These are phyloP conservation scores for Canavalia gladiata DNA, from an alignment of 306 rosid species.

Conservation along the genomic window DNA sequence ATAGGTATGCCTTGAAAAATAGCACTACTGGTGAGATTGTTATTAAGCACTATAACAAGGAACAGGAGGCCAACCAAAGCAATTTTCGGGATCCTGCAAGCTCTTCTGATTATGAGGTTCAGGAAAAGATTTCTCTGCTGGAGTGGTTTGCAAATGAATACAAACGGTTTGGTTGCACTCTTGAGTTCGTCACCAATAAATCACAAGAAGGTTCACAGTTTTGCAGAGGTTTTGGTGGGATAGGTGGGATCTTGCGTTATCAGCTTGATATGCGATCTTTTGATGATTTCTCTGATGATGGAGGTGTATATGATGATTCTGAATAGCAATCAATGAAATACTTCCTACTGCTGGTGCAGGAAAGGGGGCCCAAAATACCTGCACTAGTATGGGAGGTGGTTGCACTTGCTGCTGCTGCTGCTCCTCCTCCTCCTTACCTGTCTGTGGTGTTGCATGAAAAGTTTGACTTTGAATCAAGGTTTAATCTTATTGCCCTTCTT, in stretches of 20 bases:
- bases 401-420: slow-evolving; percentile 49
- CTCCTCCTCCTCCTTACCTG: slow-evolving; percentile 28
- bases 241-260: slow-evolving; percentile 93
- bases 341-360: slow-evolving; percentile 63
- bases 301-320: slow-evolving; percentile 55
- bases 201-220: slow-evolving; percentile 97
- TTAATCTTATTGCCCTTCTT: background rate
- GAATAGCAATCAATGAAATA: slow-evolving; percentile 67
- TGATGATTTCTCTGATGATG: slow-evolving; percentile 84
- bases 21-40: slow-evolving; percentile 63
- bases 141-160: slow-evolving; percentile 98
- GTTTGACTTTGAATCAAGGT: slow-evolving; percentile 48
- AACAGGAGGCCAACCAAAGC: slow-evolving; percentile 70
- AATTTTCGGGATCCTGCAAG: slow-evolving; percentile 71
- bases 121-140: slow-evolving; percentile 76
- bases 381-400: slow-evolving; percentile 57
- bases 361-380: slow-evolving; percentile 50
- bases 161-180: slow-evolving; percentile 81
- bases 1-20: slow-evolving; percentile 72
- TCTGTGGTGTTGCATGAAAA: slow-evolving; percentile 39
- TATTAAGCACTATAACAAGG: slow-evolving; percentile 83
- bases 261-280: slow-evolving; percentile 91
- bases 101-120: slow-evolving; percentile 76
- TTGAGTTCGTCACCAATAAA: slow-evolving; percentile 89
- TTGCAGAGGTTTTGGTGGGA: slow-evolving; percentile 94